Evolutionary conservation across 495 filamentous ascomycete genomes (phyloP).

Genomic region (Xylaria telfairii): DNA sequence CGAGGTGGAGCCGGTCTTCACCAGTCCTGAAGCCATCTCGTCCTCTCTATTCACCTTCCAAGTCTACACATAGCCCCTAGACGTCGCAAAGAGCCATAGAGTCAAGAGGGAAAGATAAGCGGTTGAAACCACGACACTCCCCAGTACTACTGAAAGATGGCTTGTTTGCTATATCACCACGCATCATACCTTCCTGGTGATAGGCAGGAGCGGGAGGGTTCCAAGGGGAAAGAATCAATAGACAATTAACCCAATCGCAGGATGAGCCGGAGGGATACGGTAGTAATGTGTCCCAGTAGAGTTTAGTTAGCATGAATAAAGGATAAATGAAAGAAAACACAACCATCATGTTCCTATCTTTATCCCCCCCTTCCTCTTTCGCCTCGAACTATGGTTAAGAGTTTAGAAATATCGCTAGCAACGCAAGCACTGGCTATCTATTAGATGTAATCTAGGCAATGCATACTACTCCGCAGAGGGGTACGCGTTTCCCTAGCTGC

Average conservation of each 20-base stretch:
- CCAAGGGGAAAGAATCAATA: neutral
- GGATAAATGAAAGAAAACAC: neutral
- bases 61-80: neutral
- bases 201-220: neutral
- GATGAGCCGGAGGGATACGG: neutral
- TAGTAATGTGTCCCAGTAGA: neutral
- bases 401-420: neutral
- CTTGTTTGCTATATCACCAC: neutral
- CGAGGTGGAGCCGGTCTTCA: conserved; percentile 66
- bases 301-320: neutral
- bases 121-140: neutral
- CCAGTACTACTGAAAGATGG: neutral
- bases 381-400: neutral
- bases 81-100: neutral
- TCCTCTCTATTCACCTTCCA: neutral
- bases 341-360: neutral
- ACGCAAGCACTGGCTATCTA: neutral
- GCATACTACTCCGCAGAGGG: neutral
- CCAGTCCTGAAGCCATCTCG: conserved; percentile 8
- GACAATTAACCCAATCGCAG: neutral
- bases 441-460: neutral
- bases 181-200: neutral
- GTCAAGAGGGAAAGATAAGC: neutral
- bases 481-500: no score
- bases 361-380: neutral